Conservation (phyloP, 805 yeast genomes). For the Zygotorulaspora danielsina region DNA sequence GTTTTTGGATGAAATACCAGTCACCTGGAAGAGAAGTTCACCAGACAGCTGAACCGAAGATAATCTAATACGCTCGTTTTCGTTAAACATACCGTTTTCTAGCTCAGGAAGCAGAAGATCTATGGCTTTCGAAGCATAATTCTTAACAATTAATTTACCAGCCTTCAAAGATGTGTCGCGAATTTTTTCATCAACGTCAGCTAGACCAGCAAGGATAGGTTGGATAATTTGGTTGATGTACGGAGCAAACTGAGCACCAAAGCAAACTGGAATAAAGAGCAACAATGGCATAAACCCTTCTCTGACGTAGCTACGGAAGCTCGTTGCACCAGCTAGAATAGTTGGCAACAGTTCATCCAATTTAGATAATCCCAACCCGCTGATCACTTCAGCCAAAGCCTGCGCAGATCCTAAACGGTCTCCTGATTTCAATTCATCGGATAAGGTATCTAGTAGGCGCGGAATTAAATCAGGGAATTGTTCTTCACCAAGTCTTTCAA, state of each 20-base stretch:
- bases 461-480: conserved; percentile 90
- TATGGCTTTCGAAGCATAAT: conserved; percentile 88
- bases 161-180: conserved; percentile 88
- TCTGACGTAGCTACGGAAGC: conserved; percentile 66
- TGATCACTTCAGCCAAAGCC: conserved; percentile 88
- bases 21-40: conserved; percentile 86
- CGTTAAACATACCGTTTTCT: conserved; percentile 81
- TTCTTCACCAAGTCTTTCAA: conserved; percentile 94
- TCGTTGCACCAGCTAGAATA: conserved; percentile 66
- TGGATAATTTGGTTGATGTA: conserved; percentile 82
- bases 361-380: conserved; percentile 84
- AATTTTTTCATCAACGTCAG: conserved; percentile 81
- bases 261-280: conserved; percentile 88
- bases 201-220: conserved; percentile 86
- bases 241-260: conserved; percentile 87
- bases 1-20: conserved; percentile 79
- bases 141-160: conserved; percentile 85
- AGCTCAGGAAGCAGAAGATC: conserved; percentile 91
- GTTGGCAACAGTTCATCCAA: conserved; percentile 85
- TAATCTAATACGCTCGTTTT: conserved; percentile 78
- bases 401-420: conserved; percentile 97
- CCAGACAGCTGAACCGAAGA: conserved; percentile 95
- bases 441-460: conserved; percentile 66
- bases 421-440: conserved; percentile 75
- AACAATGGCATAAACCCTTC: conserved; percentile 91